A percentile compares a stretch with the other conserved stretches of the same genome.
phyloP scores from a whole-genome alignment of 2,329 filamentous ascomycete genomes.

The Fusarium tupiense region DNA sequence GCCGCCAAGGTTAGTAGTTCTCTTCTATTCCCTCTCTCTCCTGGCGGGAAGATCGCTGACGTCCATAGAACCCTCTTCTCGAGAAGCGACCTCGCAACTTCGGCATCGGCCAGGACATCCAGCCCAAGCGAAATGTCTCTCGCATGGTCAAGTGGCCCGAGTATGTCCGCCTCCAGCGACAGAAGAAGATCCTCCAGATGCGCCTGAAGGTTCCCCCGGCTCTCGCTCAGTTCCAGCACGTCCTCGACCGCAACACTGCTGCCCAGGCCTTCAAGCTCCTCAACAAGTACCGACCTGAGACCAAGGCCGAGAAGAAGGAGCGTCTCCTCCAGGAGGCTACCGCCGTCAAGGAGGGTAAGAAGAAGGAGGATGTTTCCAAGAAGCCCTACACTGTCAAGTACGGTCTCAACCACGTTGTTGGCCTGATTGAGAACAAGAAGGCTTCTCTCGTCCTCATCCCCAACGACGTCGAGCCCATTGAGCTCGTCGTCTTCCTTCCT shows the following conservation, averaged over 20 bases:
- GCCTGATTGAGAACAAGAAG: conserved; percentile 99
- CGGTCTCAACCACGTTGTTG: conserved; percentile 99
- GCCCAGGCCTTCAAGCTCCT: conserved; percentile 98
- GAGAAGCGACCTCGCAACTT: conserved; percentile 98
- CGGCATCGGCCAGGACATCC: conserved; percentile 98
- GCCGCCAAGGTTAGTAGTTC: conserved; percentile 83
- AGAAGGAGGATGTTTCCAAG: conserved; percentile 99
- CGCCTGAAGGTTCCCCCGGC: conserved; percentile 98
- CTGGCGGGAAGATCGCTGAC: background rate
- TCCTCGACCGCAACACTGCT: conserved; percentile 95
- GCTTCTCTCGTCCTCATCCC: conserved; percentile 96
- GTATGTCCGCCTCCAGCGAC: conserved; percentile 97
- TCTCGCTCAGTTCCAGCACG: conserved; percentile 97
- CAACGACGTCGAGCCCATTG: conserved; percentile 99
- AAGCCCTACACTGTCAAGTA: conserved; percentile 99
- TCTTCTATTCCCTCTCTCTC: too few species aligned
- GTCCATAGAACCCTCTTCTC: conserved; percentile 90
- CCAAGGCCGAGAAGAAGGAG: conserved; percentile 99
- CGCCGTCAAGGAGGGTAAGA: conserved; percentile 98
- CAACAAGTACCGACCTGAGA: conserved; percentile 99
- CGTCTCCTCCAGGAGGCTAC: conserved; percentile 98
- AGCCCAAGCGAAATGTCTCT: conserved; percentile 93
- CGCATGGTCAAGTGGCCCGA: conserved; percentile 99
- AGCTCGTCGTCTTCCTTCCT: conserved; percentile 98
- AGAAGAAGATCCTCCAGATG: conserved; percentile 95